Percentiles rank a stretch among this genome's conserved stretches.
These are phyloP conservation scores for Porpolomopsis calyptriformis DNA, from an alignment of 768 basidiomycete genomes.

Conservation along the genomic window DNA sequence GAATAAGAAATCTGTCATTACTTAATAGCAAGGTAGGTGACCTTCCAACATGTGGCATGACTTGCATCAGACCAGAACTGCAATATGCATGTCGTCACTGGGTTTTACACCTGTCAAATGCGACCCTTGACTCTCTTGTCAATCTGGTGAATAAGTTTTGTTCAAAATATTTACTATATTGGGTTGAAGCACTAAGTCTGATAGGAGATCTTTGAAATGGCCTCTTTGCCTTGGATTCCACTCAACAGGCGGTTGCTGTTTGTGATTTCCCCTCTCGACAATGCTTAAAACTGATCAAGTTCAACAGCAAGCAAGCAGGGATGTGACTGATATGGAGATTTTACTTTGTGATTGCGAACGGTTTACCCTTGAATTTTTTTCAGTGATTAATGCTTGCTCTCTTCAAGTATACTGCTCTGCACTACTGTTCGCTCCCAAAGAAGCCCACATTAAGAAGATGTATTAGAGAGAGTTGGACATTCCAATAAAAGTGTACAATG, in stretches of 20 bases:
- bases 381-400: neutral
- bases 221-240: neutral
- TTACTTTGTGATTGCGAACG: neutral
- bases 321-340: neutral
- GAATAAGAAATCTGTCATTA: constrained; percentile 2
- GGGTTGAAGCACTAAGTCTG: constrained; percentile 15
- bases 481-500: neutral
- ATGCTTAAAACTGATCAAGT: neutral
- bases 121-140: constrained; percentile 2
- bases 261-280: neutral
- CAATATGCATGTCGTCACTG: constrained; percentile 16
- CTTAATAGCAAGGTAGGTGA: constrained; percentile 6
- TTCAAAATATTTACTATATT: constrained; percentile 11
- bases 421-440: neutral
- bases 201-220: constrained; percentile 1
- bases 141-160: constrained; percentile 10
- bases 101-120: constrained; percentile 10
- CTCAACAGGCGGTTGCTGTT: neutral
- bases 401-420: constrained; percentile 4
- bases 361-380: neutral
- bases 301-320: neutral
- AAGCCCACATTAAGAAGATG: neutral
- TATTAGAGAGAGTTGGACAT: neutral
- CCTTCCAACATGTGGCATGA: neutral
- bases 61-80: constrained; percentile 9